Evolutionary conservation across 2,329 filamentous ascomycete genomes (phyloP).

Genomic region (Fusarium foetens): DNA sequence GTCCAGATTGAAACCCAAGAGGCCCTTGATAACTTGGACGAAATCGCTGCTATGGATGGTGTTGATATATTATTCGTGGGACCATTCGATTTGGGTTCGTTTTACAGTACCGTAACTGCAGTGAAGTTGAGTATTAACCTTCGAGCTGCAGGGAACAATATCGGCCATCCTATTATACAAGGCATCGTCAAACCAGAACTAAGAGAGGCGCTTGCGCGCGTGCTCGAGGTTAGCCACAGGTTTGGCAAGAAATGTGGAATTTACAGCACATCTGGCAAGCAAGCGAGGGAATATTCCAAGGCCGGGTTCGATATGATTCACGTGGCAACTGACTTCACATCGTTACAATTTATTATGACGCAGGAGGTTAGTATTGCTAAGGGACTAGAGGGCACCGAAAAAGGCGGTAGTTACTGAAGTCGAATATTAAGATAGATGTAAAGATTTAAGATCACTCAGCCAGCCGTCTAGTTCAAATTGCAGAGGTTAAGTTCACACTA

Average conservation of each 20-base stretch:
- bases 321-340: not conserved
- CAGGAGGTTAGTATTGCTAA: not conserved
- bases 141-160: not conserved
- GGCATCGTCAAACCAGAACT: fast-evolving
- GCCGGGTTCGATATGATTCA: not conserved
- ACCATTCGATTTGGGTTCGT: not conserved
- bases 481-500: not conserved
- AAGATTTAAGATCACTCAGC: not conserved
- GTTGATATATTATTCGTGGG: not conserved
- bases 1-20: not conserved
- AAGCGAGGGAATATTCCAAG: not conserved
- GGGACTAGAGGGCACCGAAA: not conserved
- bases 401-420: not conserved
- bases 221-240: not conserved
- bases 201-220: not conserved
- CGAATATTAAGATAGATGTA: fast-evolving
- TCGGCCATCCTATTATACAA: not conserved
- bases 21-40: not conserved
- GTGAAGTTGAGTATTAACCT: not conserved
- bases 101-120: not conserved
- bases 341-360: not conserved
- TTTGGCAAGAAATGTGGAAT: not conserved
- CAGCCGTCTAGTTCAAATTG: fast-evolving
- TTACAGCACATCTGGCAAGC: not conserved
- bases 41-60: not conserved